A percentile compares a stretch with the other conserved stretches of the same genome.
Evolutionary conservation across 192 early-diverging fungal species (phyloP).

Genomic region (Coemansia javaensis): DNA sequence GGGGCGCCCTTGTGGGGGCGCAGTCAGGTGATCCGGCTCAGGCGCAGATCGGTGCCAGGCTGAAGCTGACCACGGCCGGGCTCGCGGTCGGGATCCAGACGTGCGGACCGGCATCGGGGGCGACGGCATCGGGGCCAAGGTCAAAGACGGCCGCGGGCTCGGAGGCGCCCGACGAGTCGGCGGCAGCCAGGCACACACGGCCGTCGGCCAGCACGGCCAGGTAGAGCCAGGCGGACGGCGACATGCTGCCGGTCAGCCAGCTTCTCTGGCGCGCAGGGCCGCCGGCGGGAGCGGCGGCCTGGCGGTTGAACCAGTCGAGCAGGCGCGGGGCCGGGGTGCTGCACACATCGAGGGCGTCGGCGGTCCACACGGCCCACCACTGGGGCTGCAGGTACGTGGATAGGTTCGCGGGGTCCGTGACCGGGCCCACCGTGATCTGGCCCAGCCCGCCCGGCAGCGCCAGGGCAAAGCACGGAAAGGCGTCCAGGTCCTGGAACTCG

Average conservation of each 20-base stretch:
- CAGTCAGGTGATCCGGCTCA: no score
- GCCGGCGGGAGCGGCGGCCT: background rate
- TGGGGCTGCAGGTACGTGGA: constrained; percentile 37
- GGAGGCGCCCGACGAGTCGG: background rate
- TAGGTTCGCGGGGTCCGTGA: constrained; percentile 15
- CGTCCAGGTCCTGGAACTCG: constrained; percentile 36
- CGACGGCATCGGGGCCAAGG: background rate
- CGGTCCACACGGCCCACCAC: constrained; percentile 35
- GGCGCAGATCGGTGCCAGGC: constrained; percentile 10
- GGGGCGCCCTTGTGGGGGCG: no score
- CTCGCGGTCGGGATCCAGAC: constrained; percentile 32
- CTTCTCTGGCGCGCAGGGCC: background rate
- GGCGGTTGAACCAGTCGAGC: constrained; percentile 8
- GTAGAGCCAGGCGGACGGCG: constrained; percentile 17
- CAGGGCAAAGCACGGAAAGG: constrained; percentile 28
- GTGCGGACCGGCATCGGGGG: constrained; percentile 1
- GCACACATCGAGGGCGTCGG: constrained; percentile 1
- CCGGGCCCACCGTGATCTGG: constrained; percentile 25
- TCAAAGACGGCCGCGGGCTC: constrained; percentile 14
- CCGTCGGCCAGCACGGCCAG: constrained; percentile 16
- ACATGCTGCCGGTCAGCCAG: constrained; percentile 9
- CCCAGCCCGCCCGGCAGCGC: constrained; percentile 11
- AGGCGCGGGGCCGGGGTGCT: constrained; percentile 7
- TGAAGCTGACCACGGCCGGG: constrained; percentile 23
- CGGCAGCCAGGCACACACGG: constrained; percentile 13